Evolutionary conservation across 2,329 filamentous ascomycete species (phyloP), one percentile per base, ranked within the genome.

Genomic region (Pyrenophora seminiperda): DNA sequence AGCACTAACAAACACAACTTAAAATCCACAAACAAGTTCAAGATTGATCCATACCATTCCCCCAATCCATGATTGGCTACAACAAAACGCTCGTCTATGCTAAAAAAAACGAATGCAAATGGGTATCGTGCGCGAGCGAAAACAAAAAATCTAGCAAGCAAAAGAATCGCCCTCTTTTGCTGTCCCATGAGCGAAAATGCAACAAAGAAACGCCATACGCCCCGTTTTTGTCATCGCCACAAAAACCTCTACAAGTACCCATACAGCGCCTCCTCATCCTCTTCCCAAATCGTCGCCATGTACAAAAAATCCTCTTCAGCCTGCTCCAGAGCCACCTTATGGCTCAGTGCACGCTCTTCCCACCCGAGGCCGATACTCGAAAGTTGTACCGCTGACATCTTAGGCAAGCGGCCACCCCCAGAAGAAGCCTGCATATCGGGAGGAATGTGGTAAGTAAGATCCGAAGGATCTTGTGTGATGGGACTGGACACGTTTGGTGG

Each of bases 311-410:
- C 50, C 20, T 54, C 51, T 33, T 54, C 53, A 2, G 44, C 51
- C 37, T 48, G 42, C 37, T 53, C 44, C 31, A 52, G 31, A 9
- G 45, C 44, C 45, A 45, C 17, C 33, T 41, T 53, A 33, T 40
- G 44, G 18, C 40, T 53, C 13, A 45, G 20, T 7, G 50, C 40
- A 17, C 47, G 40, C 36, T 45, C 36, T 18, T 53, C 42, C 50
- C 50, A 53, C 9, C 53, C 49, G 4, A 55, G 17, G 13, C 33
- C 48, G 9, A 55, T 43, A 5, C 41, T 39, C 18, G 40, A 38
- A 22, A 55, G 53, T 32, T 52, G 44, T 6, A 55, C 18, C 5
- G 49, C 48, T 7, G 49, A 48, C 41, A 55, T 40, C 36, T 54
- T 54, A 33, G 36, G 48, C n/a, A 27, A 9, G 24, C 44, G 44